Evolutionary conservation across 2,329 filamentous ascomycete genomes (phyloP).

Genomic region (Hymenotorrendiella dingleyae): DNA sequence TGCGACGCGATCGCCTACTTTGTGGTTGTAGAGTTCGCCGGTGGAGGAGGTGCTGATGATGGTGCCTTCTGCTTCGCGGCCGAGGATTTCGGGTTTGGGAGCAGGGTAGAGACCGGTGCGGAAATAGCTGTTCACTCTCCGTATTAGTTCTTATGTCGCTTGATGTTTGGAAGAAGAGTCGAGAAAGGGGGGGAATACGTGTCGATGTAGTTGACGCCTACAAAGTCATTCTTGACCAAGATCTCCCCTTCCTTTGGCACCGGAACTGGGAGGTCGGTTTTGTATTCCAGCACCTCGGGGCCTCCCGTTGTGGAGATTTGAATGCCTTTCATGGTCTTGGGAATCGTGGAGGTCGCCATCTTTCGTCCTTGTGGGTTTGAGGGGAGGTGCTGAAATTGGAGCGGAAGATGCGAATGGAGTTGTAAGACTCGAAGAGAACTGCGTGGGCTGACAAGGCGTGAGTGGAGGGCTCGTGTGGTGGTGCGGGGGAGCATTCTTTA

Average conservation of each 20-base stretch:
- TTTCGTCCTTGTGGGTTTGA: no score
- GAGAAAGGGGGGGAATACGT: slow-evolving; percentile 41
- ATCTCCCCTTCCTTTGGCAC: slow-evolving; percentile 61
- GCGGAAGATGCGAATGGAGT: no score
- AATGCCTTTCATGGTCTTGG: slow-evolving; percentile 52
- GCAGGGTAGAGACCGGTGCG: slow-evolving; percentile 78
- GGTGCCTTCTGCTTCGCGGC: slow-evolving; percentile 72
- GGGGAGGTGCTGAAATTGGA: no score
- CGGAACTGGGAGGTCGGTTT: slow-evolving; percentile 65
- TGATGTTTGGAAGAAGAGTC: not conserved
- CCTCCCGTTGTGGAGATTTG: slow-evolving; percentile 67
- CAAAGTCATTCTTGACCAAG: slow-evolving; percentile 72
- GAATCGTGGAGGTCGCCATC: slow-evolving; percentile 14
- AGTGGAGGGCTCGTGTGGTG: no score
- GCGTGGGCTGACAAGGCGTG: no score
- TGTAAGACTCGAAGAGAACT: no score
- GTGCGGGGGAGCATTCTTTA: no score
- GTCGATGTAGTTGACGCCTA: slow-evolving; percentile 87
- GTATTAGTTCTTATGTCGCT: not conserved
- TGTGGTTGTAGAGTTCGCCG: slow-evolving; percentile 43
- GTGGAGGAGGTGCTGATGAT: slow-evolving; percentile 55
- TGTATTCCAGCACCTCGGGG: slow-evolving; percentile 66
- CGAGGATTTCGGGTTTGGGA: slow-evolving; percentile 67
- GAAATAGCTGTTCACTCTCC: slow-evolving; percentile 72
- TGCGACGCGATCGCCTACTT: slow-evolving; percentile 64